Base-by-base conservation (phyloP, 768 basidiomycete species). In the Lanmaoa pseudosensibilis region DNA sequence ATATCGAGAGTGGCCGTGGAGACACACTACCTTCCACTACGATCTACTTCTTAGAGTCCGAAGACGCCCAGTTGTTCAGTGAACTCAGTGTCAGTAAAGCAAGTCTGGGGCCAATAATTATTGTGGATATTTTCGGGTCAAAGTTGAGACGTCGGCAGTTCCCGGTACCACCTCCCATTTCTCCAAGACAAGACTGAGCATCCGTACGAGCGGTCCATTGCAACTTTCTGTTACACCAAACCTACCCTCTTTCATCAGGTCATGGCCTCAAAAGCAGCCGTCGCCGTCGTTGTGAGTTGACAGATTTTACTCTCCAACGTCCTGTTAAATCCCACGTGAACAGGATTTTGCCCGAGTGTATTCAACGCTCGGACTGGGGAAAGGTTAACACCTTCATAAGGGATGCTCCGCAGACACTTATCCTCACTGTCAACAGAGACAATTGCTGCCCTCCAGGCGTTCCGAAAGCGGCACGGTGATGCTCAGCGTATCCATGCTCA, bases 391-490 rank as follows among this genome's bases (percentile, higher is more conserved):
- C 27, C 1, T 23, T 45, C 39, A 38, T 16, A 13, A 8, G 18
- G 38, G 12, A 47, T 21, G 10, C 30, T 41, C 4, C 40, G 9
- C 15, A 18, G 16, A 47, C 4, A 45, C 56, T 63, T 25, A 67
- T 49, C 21, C 2, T 44, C 1, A 6, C 16, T 32, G 36, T 57
- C 33, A 54, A 23, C 74, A 94, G 93, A 98, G 80, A 95, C 96
- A 65, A 82, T 97, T 68, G 80, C 92, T 53, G 77, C 92, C 51
- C 83, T 99, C 50, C 91, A 92, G 73, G 89, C 91, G 39, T 98
- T 99, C 87, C 91, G 97, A 76, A 97, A 95, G 75, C 92, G 97
- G 57, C 86, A 96, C 75, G 78, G 78, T 63, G 92, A 98, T 52
- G 96, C 97, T 55, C 88, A 90, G 69, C 86, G 88, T 59, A 77